Evolutionary conservation across 2,329 filamentous ascomycete species (phyloP), one percentile per base, ranked within the genome.

Genomic region (Sclerotiophoma versabilis): DNA sequence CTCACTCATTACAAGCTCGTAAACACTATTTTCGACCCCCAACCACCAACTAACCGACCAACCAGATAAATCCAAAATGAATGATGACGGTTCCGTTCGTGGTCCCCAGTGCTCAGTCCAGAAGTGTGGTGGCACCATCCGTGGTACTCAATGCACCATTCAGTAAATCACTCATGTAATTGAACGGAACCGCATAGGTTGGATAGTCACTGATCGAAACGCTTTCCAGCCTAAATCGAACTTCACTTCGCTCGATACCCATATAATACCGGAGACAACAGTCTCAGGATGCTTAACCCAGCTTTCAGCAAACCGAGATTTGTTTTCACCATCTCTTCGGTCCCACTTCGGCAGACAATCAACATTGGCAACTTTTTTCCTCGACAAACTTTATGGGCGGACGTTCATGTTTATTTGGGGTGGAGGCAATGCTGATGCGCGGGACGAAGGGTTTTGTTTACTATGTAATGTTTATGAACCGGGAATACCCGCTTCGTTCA

Each of bases 21-120:
- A 23, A 50, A 49, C 56, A 63, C 30, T 44, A 52, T 54, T 57
- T 54, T 25, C 43, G 29, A 38, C 54, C 46, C 33, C 20, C 26
- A 39, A 11, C 41, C 26, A 45, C 34, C 32, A 45, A 39, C 34
- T 47, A 47, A 43, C 36, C 50, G 47, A 49, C 30, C 49, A 60
- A 58, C 37, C n/a, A n/a, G n/a, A n/a, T n/a, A n/a, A n/a, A n/a
- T 44, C 58, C 61, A 62, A 63, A 56, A 63, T 65, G 63, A 48
- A 30, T 14, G 51, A 23, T 23, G 30, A 5, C 8, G 23, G 23
- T 5, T 41, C 30, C 10, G 45, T 38, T 9, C 33, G 19, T 6
- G 49, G 45, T 11, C 22, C 29, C 14, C 45, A 46, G 5, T 60
- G 58, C 55, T 58, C 58, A 17, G 45, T 60, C 19, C 32, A 34